These are phyloP conservation scores for Pythium sp. DNA, from an alignment of 352 stramenopile species.

Conservation along the genomic window DNA sequence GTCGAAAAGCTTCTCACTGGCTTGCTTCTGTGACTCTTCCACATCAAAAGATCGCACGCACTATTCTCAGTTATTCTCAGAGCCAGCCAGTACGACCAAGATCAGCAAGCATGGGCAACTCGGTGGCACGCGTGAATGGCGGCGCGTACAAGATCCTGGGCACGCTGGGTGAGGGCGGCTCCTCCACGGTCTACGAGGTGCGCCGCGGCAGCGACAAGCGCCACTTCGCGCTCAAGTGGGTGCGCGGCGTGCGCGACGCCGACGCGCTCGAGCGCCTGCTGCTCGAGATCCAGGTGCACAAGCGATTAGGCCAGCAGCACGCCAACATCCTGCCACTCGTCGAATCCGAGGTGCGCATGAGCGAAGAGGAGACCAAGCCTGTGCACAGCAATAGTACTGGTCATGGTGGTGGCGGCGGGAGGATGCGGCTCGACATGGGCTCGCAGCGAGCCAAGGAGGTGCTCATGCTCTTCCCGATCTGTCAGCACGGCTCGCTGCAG, in stretches of 20 bases:
- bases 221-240: conserved; percentile 66
- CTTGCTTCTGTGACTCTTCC: conserved; percentile 8
- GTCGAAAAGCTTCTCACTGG: background rate
- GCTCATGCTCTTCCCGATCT: conserved; percentile 62
- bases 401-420: background rate
- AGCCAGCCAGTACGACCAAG: background rate
- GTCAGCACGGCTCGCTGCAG: conserved; percentile 54
- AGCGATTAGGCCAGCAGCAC: conserved; percentile 38
- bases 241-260: conserved; percentile 41
- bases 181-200: conserved; percentile 63
- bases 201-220: conserved; percentile 24
- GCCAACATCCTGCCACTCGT: conserved; percentile 51
- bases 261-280: conserved; percentile 60
- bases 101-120: conserved; percentile 50
- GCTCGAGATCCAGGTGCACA: conserved; percentile 72
- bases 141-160: conserved; percentile 48
- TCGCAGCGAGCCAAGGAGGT: conserved; percentile 40
- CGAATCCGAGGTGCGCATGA: conserved; percentile 42
- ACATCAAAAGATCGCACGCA: conserved; percentile 14
- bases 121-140: conserved; percentile 56
- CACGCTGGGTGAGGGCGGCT: conserved; percentile 65
- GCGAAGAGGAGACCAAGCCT: background rate
- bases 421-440: background rate
- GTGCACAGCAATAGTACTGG: too few species aligned
- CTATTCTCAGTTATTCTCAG: background rate